phyloP scores from a whole-genome alignment of 1,284 basidiomycete species.

The Trichosporon sp. region DNA sequence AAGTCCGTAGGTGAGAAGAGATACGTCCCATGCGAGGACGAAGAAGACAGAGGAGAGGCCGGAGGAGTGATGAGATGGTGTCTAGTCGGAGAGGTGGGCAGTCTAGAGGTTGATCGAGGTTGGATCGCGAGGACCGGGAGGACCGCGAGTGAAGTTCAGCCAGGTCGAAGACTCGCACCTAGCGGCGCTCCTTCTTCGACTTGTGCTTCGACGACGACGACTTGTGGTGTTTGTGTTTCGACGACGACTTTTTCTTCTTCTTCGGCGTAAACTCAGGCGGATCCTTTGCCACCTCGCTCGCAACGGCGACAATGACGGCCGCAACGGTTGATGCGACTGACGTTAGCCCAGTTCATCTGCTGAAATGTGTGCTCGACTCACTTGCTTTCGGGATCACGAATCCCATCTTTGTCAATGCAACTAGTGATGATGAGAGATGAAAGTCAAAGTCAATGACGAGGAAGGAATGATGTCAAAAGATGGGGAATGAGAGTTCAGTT shows the following conservation, averaged over 20 bases:
- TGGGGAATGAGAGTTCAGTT: too few relatives aligned
- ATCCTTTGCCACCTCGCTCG: background rate
- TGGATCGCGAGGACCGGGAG: too few relatives aligned
- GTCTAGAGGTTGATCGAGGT: too few relatives aligned
- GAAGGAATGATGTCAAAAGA: background rate
- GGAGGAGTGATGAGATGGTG: too few relatives aligned
- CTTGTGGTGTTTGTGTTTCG: too few relatives aligned
- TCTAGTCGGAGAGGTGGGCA: too few relatives aligned
- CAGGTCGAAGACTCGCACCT: too few relatives aligned
- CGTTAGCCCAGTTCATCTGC: background rate
- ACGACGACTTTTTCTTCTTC: background rate
- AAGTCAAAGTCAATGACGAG: background rate
- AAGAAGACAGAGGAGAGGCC: too few relatives aligned
- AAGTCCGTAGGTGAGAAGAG: too few relatives aligned
- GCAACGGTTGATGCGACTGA: background rate
- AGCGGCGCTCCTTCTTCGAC: background rate
- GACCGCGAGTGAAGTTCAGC: background rate
- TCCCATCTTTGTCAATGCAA: background rate
- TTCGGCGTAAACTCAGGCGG: background rate
- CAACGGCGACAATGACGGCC: background rate
- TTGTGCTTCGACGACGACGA: background rate
- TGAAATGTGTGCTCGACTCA: background rate
- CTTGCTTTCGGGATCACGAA: background rate
- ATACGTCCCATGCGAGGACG: too few relatives aligned
- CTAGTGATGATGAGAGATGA: background rate